Evolutionary conservation across 192 early-diverging fungal species (phyloP), one percentile per base, ranked within the genome.

Genomic region (Coemansia umbellata): DNA sequence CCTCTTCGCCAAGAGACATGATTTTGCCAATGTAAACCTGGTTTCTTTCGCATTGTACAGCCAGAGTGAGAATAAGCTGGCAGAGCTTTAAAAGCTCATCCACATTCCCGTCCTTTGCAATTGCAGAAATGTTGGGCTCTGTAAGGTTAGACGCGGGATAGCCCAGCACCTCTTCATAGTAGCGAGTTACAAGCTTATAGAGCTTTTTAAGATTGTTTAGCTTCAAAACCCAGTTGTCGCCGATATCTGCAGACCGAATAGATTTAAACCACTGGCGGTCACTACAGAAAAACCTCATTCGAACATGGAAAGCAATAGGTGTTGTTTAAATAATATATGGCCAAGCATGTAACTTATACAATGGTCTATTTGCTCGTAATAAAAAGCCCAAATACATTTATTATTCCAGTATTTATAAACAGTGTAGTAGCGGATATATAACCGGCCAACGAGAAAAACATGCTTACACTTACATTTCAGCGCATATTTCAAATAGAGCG

Each of bases 221-320:
- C 58, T 88, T 89, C 28, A 93, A 63, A 2, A 99, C 91, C 96
- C 96, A 99, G 80, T 94, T 97, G 68, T 91, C 89, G 37, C 85
- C 89, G 6, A 83, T 80, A 43, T 90, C 87, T 9, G 82, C 72
- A 2, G 83, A 75, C 7, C 84, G 81, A 28, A 83, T 78, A 11
- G 81, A 61, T 53, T 91, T 93, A 85, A 98, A 96, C 92, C 92
- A 97, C 37, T 82, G 80, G 14, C 86, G 72, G 72, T 97, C 93
- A 60, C 94, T 95, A 65, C 47, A 42, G 30, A 31, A 11, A 31
- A 19, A 18, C 1, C 26, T 23, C 17, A n/a, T n/a, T n/a, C n/a
- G n/a, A n/a, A n/a, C n/a, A n/a, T n/a, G n/a, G n/a, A n/a, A n/a
- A n/a, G n/a, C n/a, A n/a, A n/a, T n/a, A n/a, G n/a, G n/a, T n/a